phyloP scores from a whole-genome alignment of 2,329 filamentous ascomycete species.

The Chaetomium strumarium region DNA sequence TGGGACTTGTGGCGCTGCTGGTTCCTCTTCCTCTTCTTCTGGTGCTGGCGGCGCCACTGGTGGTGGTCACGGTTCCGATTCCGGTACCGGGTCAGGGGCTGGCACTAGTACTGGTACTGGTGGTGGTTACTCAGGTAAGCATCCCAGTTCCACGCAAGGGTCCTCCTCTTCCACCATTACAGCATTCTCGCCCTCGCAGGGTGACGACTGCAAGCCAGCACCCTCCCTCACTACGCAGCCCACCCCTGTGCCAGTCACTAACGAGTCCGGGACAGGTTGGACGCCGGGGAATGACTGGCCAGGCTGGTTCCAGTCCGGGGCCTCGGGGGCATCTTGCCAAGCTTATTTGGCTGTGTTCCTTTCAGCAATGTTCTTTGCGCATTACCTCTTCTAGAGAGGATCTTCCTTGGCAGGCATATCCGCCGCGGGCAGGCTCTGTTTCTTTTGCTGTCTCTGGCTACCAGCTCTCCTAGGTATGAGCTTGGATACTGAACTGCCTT shows the following conservation, averaged over 20 bases:
- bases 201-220: neutral
- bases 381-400: neutral
- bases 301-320: slow-evolving; percentile 1
- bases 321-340: neutral
- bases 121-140: neutral
- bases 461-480: too few relatives aligned
- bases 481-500: too few relatives aligned
- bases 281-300: slow-evolving; percentile 18
- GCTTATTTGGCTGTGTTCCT: neutral
- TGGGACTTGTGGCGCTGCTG: slow-evolving; percentile 26
- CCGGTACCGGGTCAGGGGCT: slow-evolving; percentile 19
- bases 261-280: neutral
- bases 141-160: neutral
- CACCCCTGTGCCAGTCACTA: neutral
- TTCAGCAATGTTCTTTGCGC: neutral
- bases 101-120: slow-evolving; percentile 16
- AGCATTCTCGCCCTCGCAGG: neutral
- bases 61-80: slow-evolving; percentile 18
- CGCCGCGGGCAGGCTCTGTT: too few relatives aligned
- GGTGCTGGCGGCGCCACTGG: too few relatives aligned
- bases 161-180: too few relatives aligned
- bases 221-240: neutral
- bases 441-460: too few relatives aligned
- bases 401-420: neutral
- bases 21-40: neutral